A percentile compares a stretch with the other conserved stretches of the same genome.
Conservation (phyloP, 768 basidiomycete species). For the Exidia glandulosa region DNA sequence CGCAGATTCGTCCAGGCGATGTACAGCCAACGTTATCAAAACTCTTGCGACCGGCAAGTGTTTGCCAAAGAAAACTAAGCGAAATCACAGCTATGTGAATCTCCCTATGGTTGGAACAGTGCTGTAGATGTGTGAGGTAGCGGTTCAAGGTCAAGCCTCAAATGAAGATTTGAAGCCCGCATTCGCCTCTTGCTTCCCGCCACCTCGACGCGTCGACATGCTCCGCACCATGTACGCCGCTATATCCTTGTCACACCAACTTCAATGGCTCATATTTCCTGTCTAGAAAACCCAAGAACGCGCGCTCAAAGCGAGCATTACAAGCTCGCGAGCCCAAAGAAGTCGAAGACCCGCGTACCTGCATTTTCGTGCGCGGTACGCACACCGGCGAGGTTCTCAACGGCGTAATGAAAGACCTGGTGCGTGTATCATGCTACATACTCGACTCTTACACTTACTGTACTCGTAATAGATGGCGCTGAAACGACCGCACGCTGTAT, state of each 20-base stretch:
- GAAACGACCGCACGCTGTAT: slow-evolving; percentile 82
- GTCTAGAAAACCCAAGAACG: slow-evolving; percentile 84
- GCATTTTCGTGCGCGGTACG: slow-evolving; percentile 83
- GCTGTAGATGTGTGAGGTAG: too few species aligned
- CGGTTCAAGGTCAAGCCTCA: too few species aligned
- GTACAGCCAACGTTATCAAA: too few species aligned
- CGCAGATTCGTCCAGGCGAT: too few species aligned
- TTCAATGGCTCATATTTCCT: background rate
- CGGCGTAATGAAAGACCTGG: slow-evolving; percentile 79
- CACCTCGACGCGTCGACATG: too few species aligned
- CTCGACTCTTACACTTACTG: background rate
- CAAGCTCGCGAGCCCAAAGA: slow-evolving; percentile 83
- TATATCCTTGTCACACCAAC: background rate
- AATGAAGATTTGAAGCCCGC: too few species aligned
- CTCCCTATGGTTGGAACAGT: too few species aligned
- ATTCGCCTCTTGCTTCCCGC: too few species aligned
- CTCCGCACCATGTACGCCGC: background rate
- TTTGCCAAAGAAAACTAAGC: too few species aligned
- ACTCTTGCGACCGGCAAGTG: too few species aligned
- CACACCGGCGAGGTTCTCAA: slow-evolving; percentile 75
- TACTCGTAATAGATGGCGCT: slow-evolving; percentile 62
- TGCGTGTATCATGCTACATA: slow-evolving; percentile 27
- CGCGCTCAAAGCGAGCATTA: slow-evolving; percentile 81
- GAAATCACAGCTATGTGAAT: too few species aligned
- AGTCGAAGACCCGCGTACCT: slow-evolving; percentile 76